Base-by-base conservation (phyloP, 2,329 filamentous ascomycete genomes). In the Penicillium frequentans region DNA sequence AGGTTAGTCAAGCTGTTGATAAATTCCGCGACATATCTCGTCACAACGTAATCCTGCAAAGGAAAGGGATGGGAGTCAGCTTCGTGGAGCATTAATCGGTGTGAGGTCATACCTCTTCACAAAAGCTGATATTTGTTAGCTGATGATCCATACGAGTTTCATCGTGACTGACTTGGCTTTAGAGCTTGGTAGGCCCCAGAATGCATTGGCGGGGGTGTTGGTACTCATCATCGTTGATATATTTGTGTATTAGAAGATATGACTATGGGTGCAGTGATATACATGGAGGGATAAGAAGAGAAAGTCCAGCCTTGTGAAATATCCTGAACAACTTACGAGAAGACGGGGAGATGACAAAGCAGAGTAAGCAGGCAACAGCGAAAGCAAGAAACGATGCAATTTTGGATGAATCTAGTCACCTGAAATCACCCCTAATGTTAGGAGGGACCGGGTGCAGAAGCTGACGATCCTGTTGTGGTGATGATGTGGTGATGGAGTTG, bases 1-100 rank as follows among this genome's bases (percentile, higher is more conserved):
- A 70, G 39, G 45, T 70, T 70, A 5, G 66, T 66, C 27, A 71
- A 57, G n/a, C 58, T 69, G 53, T 70, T 71, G 55, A 70, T 59
- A 23, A 71, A 66, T 46, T 71, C 68, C 21, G 62, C 67, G 26
- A 68, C 56, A 44, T 64, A 70, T 42, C 59, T 59, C 1, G 59
- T 67, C 39, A 70, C 52, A 3, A 51, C 55, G 39, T 70, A 71
- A 55, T 71, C 68, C 58, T 66, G 8, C 14, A 37, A 37, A 37
- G 0, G 35, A 19, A 2, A n/a, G 8, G 2, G 9, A 37, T 37
- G n/a, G 1, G 8, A 37, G 16, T 37, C 16, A 37, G 35, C 16
- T 37, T 9, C 35, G 8, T 37, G 35, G 35, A 19, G 3, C 14
- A 2, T 9, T 4, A 37, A 14, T n/a, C 35, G 16, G 0, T 3